Base-by-base conservation (phyloP, 352 stramenopile genomes). In the Phytophthora sp. region DNA sequence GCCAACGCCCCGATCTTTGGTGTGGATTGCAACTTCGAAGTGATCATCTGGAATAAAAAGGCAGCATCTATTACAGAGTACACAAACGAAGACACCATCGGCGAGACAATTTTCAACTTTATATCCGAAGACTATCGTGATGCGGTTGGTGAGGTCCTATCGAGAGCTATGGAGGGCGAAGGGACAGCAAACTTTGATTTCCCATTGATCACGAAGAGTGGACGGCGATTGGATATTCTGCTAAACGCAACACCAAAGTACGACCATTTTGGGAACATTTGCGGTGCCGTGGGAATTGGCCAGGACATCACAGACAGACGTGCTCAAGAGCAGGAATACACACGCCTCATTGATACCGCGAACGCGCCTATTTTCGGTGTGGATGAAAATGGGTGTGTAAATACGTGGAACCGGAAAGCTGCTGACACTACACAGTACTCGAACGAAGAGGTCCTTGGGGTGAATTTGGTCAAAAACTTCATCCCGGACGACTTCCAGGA, bases 21-120 rank as follows among this genome's bases (percentile, higher is more conserved):
- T 38, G 77, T 95, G 13, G 85, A 96, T 39, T 73, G 61, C 11
- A 78, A 95, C 5, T 76, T 72, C 11, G 58, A 74, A 4, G 81
- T 94, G 31, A 94, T 89, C 21, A 90, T 91, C 46, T 94, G 86
- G 86, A 94, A 98, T 66, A 80, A 93, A 23, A 96, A 95, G 64
- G 88, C 85, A 5, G 79, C 82, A 13, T 87, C 86, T 15, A 87
- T 93, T 36, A 96, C 88, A n/a, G 89, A 94, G 36, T 97, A 94
- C 63, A 82, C 73, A 24, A 88, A 82, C 44, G 68, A 93, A 52
- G 90, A 98, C 54, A 90, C 91, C 4, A 87, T 97, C 33, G 90
- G 84, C 3, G 61, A 85, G 30, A 66, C 81, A 11, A 55, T 97
- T 2, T 86, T 96, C 12, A 78, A 82, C 41, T 93, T 95, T 45